phyloP scores from a whole-genome alignment of 2,329 filamentous ascomycete genomes.

The Neofusicoccum sp. region DNA sequence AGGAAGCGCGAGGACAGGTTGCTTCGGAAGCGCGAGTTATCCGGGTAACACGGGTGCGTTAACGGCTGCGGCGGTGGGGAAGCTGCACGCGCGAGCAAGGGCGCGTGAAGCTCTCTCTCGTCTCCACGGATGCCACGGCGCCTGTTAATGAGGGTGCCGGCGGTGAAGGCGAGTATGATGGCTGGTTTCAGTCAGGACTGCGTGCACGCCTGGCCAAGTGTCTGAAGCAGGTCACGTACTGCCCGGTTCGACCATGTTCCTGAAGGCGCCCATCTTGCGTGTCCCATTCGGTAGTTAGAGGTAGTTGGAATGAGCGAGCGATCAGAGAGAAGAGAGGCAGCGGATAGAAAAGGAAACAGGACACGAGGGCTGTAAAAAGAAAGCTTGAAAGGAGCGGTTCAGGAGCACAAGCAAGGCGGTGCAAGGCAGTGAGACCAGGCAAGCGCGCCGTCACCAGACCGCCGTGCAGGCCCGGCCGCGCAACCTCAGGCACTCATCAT shows the following conservation, averaged over 20 bases:
- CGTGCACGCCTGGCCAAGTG: no score
- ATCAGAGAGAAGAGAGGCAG: neutral
- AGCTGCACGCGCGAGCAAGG: neutral
- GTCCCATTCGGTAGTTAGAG: neutral
- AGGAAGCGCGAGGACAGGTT: conserved; percentile 23
- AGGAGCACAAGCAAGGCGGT: neutral
- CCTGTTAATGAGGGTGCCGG: conserved; percentile 20
- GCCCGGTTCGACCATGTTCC: conserved; percentile 18
- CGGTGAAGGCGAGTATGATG: conserved; percentile 21
- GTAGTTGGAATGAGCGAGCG: neutral
- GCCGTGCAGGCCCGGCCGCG: neutral
- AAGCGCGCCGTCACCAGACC: neutral
- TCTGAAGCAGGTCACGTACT: neutral
- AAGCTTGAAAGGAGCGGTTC: neutral
- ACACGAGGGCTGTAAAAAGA: neutral
- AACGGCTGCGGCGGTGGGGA: neutral
- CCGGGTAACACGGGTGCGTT: neutral
- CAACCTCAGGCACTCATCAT: neutral
- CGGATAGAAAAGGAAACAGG: neutral
- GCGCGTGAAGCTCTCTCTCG: neutral
- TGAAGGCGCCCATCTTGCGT: conserved; percentile 10
- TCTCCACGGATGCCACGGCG: conserved; percentile 1
- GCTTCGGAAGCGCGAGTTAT: conserved; percentile 18
- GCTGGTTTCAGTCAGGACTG: conserved; percentile 5
- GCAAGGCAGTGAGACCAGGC: neutral